These are phyloP conservation scores for Ceratocystis cacaofunesta DNA, from an alignment of 2,329 filamentous ascomycete species.

Conservation along the genomic window DNA sequence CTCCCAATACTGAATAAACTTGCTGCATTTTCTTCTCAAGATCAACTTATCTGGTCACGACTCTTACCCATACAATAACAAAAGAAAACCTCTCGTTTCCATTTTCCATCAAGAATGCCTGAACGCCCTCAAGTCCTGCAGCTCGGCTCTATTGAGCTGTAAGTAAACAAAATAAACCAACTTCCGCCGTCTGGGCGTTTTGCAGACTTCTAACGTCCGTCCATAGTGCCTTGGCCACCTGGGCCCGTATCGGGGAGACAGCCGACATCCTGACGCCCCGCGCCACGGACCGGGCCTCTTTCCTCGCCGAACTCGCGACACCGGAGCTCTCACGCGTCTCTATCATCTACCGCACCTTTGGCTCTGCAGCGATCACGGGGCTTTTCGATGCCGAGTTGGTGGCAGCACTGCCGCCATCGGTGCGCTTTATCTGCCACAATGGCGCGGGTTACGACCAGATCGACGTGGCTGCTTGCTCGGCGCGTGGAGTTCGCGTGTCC, in stretches of 20 bases:
- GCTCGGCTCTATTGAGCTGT: constrained; percentile 29
- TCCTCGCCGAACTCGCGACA: constrained; percentile 51
- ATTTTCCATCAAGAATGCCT: neutral
- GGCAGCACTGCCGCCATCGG: constrained; percentile 35
- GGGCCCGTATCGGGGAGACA: constrained; percentile 43
- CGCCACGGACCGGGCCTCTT: constrained; percentile 47
- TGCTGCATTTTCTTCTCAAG: neutral
- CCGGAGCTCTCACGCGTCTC: constrained; percentile 51
- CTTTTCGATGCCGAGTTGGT: constrained; percentile 57
- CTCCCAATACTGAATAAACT: neutral
- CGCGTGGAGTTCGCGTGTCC: constrained; percentile 52
- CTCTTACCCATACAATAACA: neutral
- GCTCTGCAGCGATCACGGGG: constrained; percentile 49
- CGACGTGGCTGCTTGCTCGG: constrained; percentile 56
- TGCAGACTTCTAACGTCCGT: neutral
- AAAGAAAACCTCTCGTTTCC: constrained; percentile 18
- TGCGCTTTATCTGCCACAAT: constrained; percentile 47
- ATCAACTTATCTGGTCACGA: neutral
- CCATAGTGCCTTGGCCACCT: constrained; percentile 49
- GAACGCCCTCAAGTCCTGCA: constrained; percentile 26
- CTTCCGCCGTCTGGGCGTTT: neutral
- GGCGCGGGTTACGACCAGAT: constrained; percentile 79
- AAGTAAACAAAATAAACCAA: constrained; percentile 16
- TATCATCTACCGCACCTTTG: constrained; percentile 57
- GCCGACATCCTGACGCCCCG: constrained; percentile 51